phyloP scores from a whole-genome alignment of 139 green algal genomes.

The Chlorella vulgaris region DNA sequence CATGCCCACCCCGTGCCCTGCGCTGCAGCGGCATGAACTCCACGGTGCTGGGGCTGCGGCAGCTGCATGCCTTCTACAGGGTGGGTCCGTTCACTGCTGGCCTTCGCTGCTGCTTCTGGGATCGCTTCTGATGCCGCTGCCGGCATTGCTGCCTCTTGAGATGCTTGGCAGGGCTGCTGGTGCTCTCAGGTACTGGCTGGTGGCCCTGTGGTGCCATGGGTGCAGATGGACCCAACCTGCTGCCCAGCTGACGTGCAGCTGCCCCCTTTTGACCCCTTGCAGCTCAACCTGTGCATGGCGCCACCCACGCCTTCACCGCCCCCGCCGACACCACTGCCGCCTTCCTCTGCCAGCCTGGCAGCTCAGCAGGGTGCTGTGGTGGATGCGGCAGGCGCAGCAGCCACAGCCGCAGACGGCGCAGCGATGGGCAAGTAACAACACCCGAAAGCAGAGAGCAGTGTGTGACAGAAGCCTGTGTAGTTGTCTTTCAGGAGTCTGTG shows the following conservation, averaged over 20 bases:
- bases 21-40: conserved; percentile 12
- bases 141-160: neutral
- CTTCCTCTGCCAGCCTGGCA: neutral
- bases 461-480: no score
- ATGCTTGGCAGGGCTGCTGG: neutral
- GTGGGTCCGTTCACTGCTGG: neutral
- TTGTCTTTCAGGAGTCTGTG: no score
- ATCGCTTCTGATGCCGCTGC: neutral
- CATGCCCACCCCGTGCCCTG: neutral
- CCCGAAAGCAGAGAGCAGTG: no score
- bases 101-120: neutral
- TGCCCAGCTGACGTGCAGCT: neutral
- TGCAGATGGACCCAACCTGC: neutral
- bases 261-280: neutral
- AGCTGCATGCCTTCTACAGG: conserved; percentile 11
- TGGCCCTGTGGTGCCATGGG: no score
- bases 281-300: conserved; percentile 1
- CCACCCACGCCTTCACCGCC: neutral
- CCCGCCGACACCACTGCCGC: neutral
- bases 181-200: no score
- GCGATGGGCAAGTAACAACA: neutral
- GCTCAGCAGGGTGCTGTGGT: neutral
- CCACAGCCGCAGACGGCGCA: neutral
- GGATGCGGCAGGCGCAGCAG: neutral
- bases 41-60: neutral